A percentile compares a stretch with the other conserved stretches of the same genome.
Evolutionary conservation across 2,329 filamentous ascomycete genomes (phyloP).

Genomic region (Pseudogymnoascus pannorum): DNA sequence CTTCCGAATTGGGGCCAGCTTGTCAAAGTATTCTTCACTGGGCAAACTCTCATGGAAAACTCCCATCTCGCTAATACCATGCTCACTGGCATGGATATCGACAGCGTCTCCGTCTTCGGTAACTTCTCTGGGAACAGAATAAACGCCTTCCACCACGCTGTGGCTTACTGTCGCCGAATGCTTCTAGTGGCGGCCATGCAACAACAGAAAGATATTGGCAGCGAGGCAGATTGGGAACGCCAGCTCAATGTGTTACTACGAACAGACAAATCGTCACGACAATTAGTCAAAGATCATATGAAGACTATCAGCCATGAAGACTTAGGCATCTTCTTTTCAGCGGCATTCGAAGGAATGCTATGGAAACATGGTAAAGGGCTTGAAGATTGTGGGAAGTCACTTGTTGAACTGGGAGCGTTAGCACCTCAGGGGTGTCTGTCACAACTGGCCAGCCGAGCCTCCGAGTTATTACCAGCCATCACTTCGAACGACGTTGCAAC

Average conservation of each 20-base stretch:
- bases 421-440: slow-evolving; percentile 44
- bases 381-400: slow-evolving; percentile 44
- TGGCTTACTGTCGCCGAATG: slow-evolving; percentile 60
- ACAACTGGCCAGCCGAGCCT: slow-evolving; percentile 40
- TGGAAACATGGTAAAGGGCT: slow-evolving; percentile 31
- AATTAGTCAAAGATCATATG: slow-evolving; percentile 50
- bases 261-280: slow-evolving; percentile 59
- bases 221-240: slow-evolving; percentile 79
- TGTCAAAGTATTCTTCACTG: slow-evolving; percentile 42
- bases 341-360: slow-evolving; percentile 51
- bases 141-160: slow-evolving; percentile 58
- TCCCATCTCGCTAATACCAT: slow-evolving; percentile 27
- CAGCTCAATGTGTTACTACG: slow-evolving; percentile 66
- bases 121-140: slow-evolving; percentile 36
- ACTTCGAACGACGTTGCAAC: slow-evolving; percentile 65
- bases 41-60: slow-evolving; percentile 27
- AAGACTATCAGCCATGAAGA: slow-evolving; percentile 32
- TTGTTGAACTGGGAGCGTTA: slow-evolving; percentile 47
- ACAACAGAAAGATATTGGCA: slow-evolving; percentile 24
- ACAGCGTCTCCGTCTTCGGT: slow-evolving; percentile 32
- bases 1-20: slow-evolving; percentile 47
- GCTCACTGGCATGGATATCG: slow-evolving; percentile 34
- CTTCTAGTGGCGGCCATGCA: slow-evolving; percentile 47
- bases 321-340: slow-evolving; percentile 41
- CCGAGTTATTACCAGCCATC: slow-evolving; percentile 51